Evolutionary conservation across 768 basidiomycete genomes (phyloP), one percentile per base, ranked within the genome.

Genomic region (Glaciozyma antarctica): DNA sequence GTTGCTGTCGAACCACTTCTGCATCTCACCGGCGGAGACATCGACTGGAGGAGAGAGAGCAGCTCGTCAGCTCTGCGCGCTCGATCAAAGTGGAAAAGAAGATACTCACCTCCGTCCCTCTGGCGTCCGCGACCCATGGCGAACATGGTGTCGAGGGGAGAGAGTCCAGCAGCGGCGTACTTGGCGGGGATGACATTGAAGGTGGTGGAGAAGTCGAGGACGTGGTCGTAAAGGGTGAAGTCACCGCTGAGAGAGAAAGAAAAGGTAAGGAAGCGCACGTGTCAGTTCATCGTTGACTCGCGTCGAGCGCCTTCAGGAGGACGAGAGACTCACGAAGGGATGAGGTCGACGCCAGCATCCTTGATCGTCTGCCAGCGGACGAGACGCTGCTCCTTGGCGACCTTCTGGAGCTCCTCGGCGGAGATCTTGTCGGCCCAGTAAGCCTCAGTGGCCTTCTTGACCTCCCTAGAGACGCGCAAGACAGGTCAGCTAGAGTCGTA

Each of bases 51-150:
- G 38, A 44, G 32, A 26, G 38, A 19, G 16, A 19, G 32, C 1
- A 54, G 48, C 38, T 5, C 28, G 49, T 28, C 16, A 34, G 9
- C 58, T 53, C 21, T 60, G 55, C 51, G 53, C 44, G 30, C 45
- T 3, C 32, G 45, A 51, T 44, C 28, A 22, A n/a, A 53, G 30
- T 2, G 38, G 21, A 34, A 19, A 34, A 15, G 44, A 38, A 60
- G 70, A 98, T n/a, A 91, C 80, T 99, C 95, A 73, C 98, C 93
- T 66, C 85, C 87, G 69, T 85, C 88, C 49, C 87, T 82, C 79
- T 99, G 95, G 72, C 94, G 90, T 64, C 95, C 95, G 79, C 95
- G 94, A 61, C 94, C 95, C 88, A 98, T 93, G 73, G 95, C 95
- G 74, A 99, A 98, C 80, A 89, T 95, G 76, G 92, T 86, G 79